A percentile compares a stretch with the other conserved stretches of the same genome.
These are phyloP conservation scores for Hortiboletus campestris DNA, from an alignment of 768 basidiomycete genomes.

Conservation along the genomic window DNA sequence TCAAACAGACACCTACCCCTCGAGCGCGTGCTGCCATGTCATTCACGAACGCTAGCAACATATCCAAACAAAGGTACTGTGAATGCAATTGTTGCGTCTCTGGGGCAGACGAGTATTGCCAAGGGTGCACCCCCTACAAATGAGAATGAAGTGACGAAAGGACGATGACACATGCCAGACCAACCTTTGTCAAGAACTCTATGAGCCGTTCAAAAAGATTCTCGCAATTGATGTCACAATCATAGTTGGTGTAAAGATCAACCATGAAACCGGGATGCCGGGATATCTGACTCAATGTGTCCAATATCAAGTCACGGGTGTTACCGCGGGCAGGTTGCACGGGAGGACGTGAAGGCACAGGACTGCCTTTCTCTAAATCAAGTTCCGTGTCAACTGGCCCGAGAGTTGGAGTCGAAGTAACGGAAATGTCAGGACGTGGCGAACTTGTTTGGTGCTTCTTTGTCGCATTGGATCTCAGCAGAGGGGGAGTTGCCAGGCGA, in stretches of 20 bases:
- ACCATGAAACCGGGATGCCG: slow-evolving; percentile 91
- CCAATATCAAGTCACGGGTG: slow-evolving; percentile 85
- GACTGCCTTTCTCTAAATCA: slow-evolving; percentile 47
- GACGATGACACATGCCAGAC: slow-evolving; percentile 11
- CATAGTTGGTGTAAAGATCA: slow-evolving; percentile 93
- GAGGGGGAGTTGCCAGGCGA: slow-evolving; percentile 65
- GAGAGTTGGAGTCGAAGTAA: slow-evolving; percentile 42
- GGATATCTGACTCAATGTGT: slow-evolving; percentile 79
- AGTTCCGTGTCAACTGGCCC: slow-evolving; percentile 36
- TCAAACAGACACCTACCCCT: slow-evolving; percentile 35
- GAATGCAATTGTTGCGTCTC: slow-evolving; percentile 71
- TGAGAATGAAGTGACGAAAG: slow-evolving; percentile 2
- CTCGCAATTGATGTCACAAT: slow-evolving; percentile 95
- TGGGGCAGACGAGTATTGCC: slow-evolving; percentile 52
- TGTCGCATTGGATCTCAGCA: slow-evolving; percentile 25
- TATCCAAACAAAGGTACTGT: slow-evolving; percentile 86
- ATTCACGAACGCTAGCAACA: slow-evolving; percentile 82
- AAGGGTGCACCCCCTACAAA: slow-evolving; percentile 74
- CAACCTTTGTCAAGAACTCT: slow-evolving; percentile 84
- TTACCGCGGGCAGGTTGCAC: slow-evolving; percentile 82
- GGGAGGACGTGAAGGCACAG: slow-evolving; percentile 53
- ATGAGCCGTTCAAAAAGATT: slow-evolving; percentile 90
- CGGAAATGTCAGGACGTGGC: slow-evolving; percentile 54
- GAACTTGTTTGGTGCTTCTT: slow-evolving; percentile 41
- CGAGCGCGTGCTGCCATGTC: slow-evolving; percentile 76